Conservation (phyloP, 176 grass and related monocot genomes). For the Triticum urartu region DNA sequence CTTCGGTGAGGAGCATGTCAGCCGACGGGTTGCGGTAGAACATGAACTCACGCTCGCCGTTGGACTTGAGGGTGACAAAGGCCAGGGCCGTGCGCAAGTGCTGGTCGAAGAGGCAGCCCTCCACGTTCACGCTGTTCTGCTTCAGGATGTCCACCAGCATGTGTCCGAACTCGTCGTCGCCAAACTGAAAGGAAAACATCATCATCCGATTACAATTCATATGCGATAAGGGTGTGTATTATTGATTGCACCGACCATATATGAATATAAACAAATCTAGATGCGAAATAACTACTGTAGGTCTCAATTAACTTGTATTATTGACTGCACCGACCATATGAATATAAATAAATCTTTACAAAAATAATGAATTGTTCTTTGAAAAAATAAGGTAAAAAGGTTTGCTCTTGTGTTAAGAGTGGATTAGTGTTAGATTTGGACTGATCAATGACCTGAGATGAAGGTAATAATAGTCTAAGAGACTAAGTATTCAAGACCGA, state of each 20-base stretch:
- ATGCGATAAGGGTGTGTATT: too few species aligned
- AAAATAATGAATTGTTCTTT: too few species aligned
- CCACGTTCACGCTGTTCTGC: conserved; percentile 62
- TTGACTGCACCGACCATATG: too few species aligned
- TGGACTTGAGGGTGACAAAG: conserved; percentile 70
- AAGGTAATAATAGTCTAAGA: not conserved
- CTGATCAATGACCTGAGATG: not conserved
- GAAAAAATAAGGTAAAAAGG: not conserved
- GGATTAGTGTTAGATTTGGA: not conserved
- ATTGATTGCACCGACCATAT: too few species aligned
- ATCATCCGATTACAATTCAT: not conserved
- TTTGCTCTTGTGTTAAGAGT: not conserved
- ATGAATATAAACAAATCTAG: too few species aligned
- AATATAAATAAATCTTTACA: too few species aligned
- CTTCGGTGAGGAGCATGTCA: conserved; percentile 78
- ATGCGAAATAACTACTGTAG: too few species aligned
- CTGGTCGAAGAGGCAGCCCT: conserved; percentile 64
- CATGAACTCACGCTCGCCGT: conserved; percentile 93
- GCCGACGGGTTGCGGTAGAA: conserved; percentile 90
- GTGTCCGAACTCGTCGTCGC: conserved; percentile 88
- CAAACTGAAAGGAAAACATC: conserved; percentile 36
- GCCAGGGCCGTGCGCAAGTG: conserved; percentile 78
- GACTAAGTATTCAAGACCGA: not conserved
- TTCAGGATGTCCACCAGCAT: conserved; percentile 86
- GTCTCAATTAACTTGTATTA: too few species aligned